Percentiles rank a stretch among this genome's conserved stretches.
phyloP scores from a whole-genome alignment of 106 monocot genomes.

The Ottelia alismoides region DNA sequence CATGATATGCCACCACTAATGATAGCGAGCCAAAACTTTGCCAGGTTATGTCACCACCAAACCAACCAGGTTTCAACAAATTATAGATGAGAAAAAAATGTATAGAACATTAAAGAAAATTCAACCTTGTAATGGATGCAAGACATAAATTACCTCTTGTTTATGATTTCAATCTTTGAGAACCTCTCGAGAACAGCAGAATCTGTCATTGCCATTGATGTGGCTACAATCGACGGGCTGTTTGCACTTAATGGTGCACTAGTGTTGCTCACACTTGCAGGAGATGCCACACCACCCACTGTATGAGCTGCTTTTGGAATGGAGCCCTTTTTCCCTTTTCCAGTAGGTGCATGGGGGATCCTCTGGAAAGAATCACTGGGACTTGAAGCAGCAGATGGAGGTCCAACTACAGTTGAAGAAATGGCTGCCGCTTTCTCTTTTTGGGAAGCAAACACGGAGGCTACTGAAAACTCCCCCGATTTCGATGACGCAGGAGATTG shows the following conservation, averaged over 20 bases:
- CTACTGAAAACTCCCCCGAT: conserved; percentile 58
- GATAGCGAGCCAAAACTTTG: too few relatives aligned
- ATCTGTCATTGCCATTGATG: conserved; percentile 44
- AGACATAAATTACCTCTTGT: conserved; percentile 57
- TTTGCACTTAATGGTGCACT: conserved; percentile 43
- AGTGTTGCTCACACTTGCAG: conserved; percentile 82
- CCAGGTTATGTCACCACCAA: neutral
- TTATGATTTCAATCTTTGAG: conserved; percentile 42
- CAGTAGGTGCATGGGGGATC: conserved; percentile 33
- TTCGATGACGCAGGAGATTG: conserved; percentile 88
- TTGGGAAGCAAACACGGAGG: conserved; percentile 41
- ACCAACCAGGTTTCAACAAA: neutral
- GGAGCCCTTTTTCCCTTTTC: conserved; percentile 70
- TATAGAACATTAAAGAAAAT: neutral
- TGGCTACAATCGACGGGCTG: conserved; percentile 57
- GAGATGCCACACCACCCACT: conserved; percentile 76
- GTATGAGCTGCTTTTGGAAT: conserved; percentile 47
- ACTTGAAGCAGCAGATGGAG: conserved; percentile 53
- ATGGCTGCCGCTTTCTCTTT: conserved; percentile 51
- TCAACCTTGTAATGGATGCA: neutral
- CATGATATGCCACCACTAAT: neutral
- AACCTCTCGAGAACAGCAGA: conserved; percentile 62
- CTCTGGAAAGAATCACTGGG: conserved; percentile 56
- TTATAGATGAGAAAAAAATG: neutral
- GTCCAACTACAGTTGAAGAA: conserved; percentile 38